These are phyloP conservation scores for Agrostemma githago DNA, from an alignment of 148 eudicot genomes.

Conservation along the genomic window DNA sequence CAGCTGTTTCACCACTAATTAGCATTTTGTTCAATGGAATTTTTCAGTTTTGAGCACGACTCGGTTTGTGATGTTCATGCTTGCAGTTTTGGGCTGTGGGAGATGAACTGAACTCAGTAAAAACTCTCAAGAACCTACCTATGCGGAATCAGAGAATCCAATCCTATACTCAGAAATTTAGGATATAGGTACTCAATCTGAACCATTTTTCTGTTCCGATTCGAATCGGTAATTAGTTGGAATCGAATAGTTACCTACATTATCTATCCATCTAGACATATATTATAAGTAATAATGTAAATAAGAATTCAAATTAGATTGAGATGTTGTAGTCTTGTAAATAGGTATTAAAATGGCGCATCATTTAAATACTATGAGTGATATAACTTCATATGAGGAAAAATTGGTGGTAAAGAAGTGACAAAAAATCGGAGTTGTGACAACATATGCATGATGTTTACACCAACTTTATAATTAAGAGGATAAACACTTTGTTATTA, in stretches of 20 bases:
- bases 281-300: too few species aligned
- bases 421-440: too few species aligned
- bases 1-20: constrained; percentile 29
- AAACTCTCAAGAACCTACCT: too few species aligned
- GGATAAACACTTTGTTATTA: neutral
- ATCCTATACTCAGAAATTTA: too few species aligned
- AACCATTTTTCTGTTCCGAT: too few species aligned
- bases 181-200: too few species aligned
- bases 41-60: constrained; percentile 40
- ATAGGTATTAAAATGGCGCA: neutral
- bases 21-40: constrained; percentile 47
- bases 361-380: neutral
- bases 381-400: neutral
- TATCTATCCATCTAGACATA: too few species aligned
- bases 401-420: neutral
- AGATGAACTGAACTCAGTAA: too few species aligned
- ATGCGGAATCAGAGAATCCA: too few species aligned
- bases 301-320: neutral
- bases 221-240: too few species aligned
- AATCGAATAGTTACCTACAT: too few species aligned
- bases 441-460: neutral
- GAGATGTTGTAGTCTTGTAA: neutral
- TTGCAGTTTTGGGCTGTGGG: neutral
- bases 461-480: neutral
- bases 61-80: constrained; percentile 7